Percentiles rank a stretch among this genome's conserved stretches.
These are phyloP conservation scores for Solanum verrucosum DNA, from an alignment of 257 asterid species.

Conservation along the genomic window DNA sequence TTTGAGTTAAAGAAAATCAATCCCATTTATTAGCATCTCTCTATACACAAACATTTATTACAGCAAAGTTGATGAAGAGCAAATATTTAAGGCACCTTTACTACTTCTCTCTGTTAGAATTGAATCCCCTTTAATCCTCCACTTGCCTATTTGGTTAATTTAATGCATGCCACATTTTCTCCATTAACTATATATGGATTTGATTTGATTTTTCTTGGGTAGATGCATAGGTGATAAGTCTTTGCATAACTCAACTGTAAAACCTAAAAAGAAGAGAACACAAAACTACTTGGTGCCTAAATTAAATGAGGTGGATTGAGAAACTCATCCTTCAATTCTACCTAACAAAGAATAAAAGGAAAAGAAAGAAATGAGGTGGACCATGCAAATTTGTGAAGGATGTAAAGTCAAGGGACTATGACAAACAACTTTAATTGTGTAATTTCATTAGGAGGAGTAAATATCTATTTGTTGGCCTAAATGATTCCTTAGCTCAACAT, in stretches of 20 bases:
- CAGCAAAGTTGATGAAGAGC: background rate
- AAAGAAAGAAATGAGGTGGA: background rate
- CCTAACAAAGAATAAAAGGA: background rate
- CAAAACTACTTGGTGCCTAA: background rate
- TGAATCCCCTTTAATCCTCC: background rate
- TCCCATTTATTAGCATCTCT: background rate
- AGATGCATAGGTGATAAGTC: background rate
- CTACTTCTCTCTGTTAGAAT: background rate
- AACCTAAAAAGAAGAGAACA: background rate
- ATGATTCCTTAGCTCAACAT: no score
- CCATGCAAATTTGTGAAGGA: background rate
- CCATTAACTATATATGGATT: background rate
- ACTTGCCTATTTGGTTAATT: background rate
- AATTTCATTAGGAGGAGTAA: background rate
- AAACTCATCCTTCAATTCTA: background rate
- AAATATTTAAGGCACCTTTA: background rate
- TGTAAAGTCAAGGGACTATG: background rate
- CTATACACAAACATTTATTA: constrained; percentile 1
- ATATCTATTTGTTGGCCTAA: background rate
- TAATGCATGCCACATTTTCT: background rate
- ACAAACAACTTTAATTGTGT: background rate
- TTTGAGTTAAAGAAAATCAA: background rate
- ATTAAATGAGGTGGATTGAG: background rate
- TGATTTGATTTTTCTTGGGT: background rate
- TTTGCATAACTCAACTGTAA: background rate